Percentiles rank a stretch among this genome's conserved stretches.
These are phyloP conservation scores for Inga oerstediana DNA, from an alignment of 306 rosid genomes.

Conservation along the genomic window DNA sequence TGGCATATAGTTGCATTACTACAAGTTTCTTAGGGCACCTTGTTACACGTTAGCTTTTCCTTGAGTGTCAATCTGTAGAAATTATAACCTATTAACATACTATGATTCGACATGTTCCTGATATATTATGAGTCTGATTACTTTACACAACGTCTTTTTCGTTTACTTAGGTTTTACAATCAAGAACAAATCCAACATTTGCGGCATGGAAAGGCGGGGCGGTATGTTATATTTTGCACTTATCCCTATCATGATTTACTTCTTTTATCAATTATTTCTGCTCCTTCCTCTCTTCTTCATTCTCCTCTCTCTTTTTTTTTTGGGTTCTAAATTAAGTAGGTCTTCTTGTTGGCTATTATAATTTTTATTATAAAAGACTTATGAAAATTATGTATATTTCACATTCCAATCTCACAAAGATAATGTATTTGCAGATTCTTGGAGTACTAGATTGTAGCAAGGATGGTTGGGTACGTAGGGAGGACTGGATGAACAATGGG, in stretches of 20 bases:
- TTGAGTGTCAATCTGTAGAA: neutral
- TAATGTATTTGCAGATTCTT: constrained; percentile 59
- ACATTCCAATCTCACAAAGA: neutral
- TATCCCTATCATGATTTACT: neutral
- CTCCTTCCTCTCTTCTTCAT: neutral
- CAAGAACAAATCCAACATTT: constrained; percentile 75
- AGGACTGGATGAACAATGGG: constrained; percentile 87
- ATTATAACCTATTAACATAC: neutral
- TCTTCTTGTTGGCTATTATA: constrained; percentile 16
- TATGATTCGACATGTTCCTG: neutral
- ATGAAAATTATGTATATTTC: neutral
- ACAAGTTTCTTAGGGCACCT: constrained; percentile 7
- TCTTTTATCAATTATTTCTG: neutral
- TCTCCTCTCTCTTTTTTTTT: too few species aligned
- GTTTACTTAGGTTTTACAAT: constrained; percentile 72
- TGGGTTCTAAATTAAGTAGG: too few species aligned
- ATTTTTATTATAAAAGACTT: neutral
- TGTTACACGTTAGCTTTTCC: neutral
- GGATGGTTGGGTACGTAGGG: constrained; percentile 85
- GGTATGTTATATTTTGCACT: constrained; percentile 74
- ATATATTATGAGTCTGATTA: neutral
- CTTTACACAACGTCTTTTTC: neutral
- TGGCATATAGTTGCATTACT: neutral
- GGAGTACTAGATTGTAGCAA: constrained; percentile 87
- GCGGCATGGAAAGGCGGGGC: constrained; percentile 97